A percentile compares a stretch with the other conserved stretches of the same genome.
Conservation (phyloP, 2,329 filamentous ascomycete genomes). For the Nothophaeocryptopus gaeumannii region DNA sequence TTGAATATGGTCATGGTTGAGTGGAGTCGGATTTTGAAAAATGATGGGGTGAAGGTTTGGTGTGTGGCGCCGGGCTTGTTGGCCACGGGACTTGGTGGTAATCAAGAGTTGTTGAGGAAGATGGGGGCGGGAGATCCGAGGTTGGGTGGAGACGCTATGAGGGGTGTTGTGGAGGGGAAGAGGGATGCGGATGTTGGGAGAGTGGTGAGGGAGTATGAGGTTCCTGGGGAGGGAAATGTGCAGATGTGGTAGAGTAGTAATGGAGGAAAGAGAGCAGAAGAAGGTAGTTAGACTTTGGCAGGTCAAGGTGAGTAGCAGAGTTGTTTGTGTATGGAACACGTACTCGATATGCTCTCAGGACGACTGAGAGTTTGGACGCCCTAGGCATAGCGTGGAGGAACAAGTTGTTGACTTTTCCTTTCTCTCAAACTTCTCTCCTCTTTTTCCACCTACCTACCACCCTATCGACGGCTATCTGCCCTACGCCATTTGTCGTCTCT, state of each 20-base stretch:
- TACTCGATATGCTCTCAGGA: too few relatives aligned
- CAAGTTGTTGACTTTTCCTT: too few relatives aligned
- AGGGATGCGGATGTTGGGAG: slow-evolving; percentile 39
- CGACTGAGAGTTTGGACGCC: too few relatives aligned
- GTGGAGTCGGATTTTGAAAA: slow-evolving; percentile 42
- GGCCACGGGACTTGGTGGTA: slow-evolving; percentile 43
- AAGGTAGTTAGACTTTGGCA: too few relatives aligned
- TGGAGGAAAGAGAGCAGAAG: too few relatives aligned
- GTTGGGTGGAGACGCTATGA: slow-evolving; percentile 38
- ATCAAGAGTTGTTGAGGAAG: slow-evolving; percentile 30
- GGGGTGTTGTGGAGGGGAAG: slow-evolving; percentile 39
- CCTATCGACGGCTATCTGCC: neutral
- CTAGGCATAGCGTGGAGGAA: too few relatives aligned
- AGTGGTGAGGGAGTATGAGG: slow-evolving; percentile 31
- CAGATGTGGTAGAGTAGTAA: slow-evolving; percentile 37
- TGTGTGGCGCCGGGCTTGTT: slow-evolving; percentile 46
- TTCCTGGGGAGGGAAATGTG: slow-evolving; percentile 20
- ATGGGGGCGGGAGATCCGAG: slow-evolving; percentile 38
- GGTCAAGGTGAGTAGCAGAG: too few relatives aligned
- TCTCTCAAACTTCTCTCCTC: too few relatives aligned
- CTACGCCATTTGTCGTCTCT: neutral
- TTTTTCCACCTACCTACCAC: neutral
- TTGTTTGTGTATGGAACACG: too few relatives aligned
- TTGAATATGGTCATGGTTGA: slow-evolving; percentile 51
- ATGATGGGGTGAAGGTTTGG: slow-evolving; percentile 50